Percentiles rank a stretch among this genome's conserved stretches.
These are phyloP conservation scores for Colletotrichum endophyticum DNA, from an alignment of 2,329 filamentous ascomycete species.

Conservation along the genomic window DNA sequence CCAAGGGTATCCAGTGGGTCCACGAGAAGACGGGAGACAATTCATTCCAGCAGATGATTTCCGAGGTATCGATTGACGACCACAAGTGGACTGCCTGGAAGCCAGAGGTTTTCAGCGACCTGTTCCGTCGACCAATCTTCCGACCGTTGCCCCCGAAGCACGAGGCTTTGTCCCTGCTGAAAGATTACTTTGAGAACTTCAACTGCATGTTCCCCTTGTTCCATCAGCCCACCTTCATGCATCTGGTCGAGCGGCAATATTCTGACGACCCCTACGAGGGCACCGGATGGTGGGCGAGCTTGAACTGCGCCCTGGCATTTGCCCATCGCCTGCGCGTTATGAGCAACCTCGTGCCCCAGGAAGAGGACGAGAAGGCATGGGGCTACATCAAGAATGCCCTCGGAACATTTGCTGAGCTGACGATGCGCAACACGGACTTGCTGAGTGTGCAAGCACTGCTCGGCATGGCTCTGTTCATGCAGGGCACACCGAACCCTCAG, in stretches of 20 bases:
- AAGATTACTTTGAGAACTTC: conserved; percentile 98
- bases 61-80: conserved; percentile 86
- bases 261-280: conserved; percentile 91
- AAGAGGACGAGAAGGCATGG: conserved; percentile 95
- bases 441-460: conserved; percentile 92
- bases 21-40: conserved; percentile 96
- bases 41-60: conserved; percentile 95
- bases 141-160: conserved; percentile 81
- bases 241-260: conserved; percentile 93
- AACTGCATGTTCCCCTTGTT: conserved; percentile 99
- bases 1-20: conserved; percentile 97
- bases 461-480: conserved; percentile 92
- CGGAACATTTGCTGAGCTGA: conserved; percentile 89
- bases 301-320: conserved; percentile 94
- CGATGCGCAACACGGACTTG: conserved; percentile 94
- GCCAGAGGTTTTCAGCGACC: conserved; percentile 92
- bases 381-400: conserved; percentile 96
- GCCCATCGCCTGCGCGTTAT: conserved; percentile 91
- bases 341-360: conserved; percentile 88
- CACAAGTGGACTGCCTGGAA: conserved; percentile 98
- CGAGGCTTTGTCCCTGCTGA: conserved; percentile 86
- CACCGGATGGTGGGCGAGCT: conserved; percentile 97
- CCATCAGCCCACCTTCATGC: conserved; percentile 98
- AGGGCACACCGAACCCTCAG: conserved; percentile 96
- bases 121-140: conserved; percentile 87